These are phyloP conservation scores for Candida nitratophila DNA, from an alignment of 805 yeast genomes.

Conservation along the genomic window DNA sequence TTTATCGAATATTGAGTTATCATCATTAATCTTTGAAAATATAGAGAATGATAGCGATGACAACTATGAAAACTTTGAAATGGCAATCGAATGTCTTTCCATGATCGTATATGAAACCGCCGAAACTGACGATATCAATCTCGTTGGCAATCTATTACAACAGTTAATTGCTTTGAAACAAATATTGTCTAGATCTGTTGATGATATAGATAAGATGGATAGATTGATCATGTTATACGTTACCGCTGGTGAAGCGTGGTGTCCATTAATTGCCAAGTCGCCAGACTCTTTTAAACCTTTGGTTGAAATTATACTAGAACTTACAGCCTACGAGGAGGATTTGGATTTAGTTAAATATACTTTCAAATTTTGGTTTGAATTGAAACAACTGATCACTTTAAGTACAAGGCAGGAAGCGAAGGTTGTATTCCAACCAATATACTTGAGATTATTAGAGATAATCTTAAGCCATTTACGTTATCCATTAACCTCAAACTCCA, in stretches of 20 bases:
- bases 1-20: constrained; percentile 55
- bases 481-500: constrained; percentile 41
- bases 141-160: constrained; percentile 61
- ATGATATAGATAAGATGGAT: constrained; percentile 61
- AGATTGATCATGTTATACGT: constrained; percentile 72
- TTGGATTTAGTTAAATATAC: constrained; percentile 86
- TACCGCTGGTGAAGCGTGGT: constrained; percentile 96
- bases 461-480: constrained; percentile 68
- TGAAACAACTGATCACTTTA: constrained; percentile 64
- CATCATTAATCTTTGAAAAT: constrained; percentile 61
- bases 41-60: constrained; percentile 45
- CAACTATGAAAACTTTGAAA: constrained; percentile 65
- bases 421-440: constrained; percentile 44
- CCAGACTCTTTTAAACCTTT: constrained; percentile 67
- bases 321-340: constrained; percentile 72
- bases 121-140: constrained; percentile 57
- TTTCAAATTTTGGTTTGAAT: constrained; percentile 83
- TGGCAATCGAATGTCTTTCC: constrained; percentile 80
- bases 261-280: constrained; percentile 66
- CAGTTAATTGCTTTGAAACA: constrained; percentile 59
- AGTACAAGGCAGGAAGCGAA: constrained; percentile 51
- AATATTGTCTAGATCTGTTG: constrained; percentile 38
- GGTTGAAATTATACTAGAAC: constrained; percentile 63
- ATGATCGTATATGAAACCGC: constrained; percentile 76
- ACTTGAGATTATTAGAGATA: constrained; percentile 48